A percentile compares a stretch with the other conserved stretches of the same genome.
Evolutionary conservation across 1,139 yeast species (phyloP).

Genomic region (Suhomyces bolitotheri): DNA sequence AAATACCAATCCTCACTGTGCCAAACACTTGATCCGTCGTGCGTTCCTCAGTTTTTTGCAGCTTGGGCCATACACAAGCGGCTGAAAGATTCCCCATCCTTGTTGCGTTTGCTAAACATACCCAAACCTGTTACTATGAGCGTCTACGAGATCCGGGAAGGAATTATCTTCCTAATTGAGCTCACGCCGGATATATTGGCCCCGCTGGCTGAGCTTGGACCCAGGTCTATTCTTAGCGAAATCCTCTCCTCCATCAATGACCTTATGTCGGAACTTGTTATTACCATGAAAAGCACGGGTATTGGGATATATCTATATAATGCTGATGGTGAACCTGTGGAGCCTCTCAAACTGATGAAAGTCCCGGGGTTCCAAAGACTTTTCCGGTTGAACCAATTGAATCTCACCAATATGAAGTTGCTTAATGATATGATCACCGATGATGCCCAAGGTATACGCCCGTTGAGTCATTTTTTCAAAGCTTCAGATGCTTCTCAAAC

Average conservation of each 20-base stretch:
- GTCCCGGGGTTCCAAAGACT: constrained; percentile 32
- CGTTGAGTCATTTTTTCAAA: constrained; percentile 20
- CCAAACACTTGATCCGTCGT: too few relatives aligned
- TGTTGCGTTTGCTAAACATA: too few relatives aligned
- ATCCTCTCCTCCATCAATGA: constrained; percentile 56
- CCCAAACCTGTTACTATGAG: too few relatives aligned
- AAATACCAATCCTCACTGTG: too few relatives aligned
- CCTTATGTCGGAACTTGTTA: constrained; percentile 57
- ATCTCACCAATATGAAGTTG: constrained; percentile 41
- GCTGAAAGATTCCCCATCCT: too few relatives aligned
- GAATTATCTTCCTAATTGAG: constrained; percentile 62
- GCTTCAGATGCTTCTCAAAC: constrained; percentile 13
- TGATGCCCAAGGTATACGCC: constrained; percentile 22
- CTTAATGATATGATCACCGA: constrained; percentile 38
- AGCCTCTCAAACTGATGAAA: constrained; percentile 26
- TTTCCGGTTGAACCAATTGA: constrained; percentile 38
- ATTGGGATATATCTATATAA: constrained; percentile 66
- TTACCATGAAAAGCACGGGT: constrained; percentile 62
- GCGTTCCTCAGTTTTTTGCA: too few relatives aligned
- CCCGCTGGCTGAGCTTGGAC: constrained; percentile 35
- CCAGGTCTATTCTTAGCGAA: constrained; percentile 47
- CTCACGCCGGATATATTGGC: constrained; percentile 50
- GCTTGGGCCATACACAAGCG: too few relatives aligned
- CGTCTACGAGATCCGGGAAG: constrained; percentile 57
- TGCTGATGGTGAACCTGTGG: constrained; percentile 23